Percentiles rank a stretch among this genome's conserved stretches.
phyloP scores from a whole-genome alignment of 768 basidiomycete genomes.

The Suillus brevipes region DNA sequence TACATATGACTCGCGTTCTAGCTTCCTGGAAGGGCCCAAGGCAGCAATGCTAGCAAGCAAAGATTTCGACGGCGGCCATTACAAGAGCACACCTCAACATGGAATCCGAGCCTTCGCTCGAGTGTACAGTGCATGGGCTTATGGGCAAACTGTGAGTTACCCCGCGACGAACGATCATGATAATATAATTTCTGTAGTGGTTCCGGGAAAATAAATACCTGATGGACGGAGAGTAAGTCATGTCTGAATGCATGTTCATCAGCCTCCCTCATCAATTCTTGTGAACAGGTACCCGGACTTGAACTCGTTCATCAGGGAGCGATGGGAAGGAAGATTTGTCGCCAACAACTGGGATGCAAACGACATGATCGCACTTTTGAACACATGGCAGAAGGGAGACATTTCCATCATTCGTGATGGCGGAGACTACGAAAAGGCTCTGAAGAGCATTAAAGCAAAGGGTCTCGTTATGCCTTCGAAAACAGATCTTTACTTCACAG shows the following conservation, averaged over 20 bases:
- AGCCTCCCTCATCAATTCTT: background rate
- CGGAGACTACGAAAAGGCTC: conserved; percentile 43
- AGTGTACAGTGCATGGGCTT: conserved; percentile 60
- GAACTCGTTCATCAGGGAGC: conserved; percentile 48
- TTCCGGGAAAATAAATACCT: conserved; percentile 51
- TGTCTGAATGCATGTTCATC: background rate
- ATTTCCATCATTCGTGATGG: conserved; percentile 46
- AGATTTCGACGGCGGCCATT: conserved; percentile 56
- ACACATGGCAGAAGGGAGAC: conserved; percentile 56
- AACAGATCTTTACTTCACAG: conserved; percentile 62
- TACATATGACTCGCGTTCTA: conserved; percentile 21
- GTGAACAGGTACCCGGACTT: conserved; percentile 46
- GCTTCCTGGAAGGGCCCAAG: conserved; percentile 62
- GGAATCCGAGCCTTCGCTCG: conserved; percentile 58
- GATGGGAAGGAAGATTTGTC: conserved; percentile 47
- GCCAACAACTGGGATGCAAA: conserved; percentile 54
- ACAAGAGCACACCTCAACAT: conserved; percentile 45
- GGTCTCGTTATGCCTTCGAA: conserved; percentile 61
- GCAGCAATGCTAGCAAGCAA: conserved; percentile 53
- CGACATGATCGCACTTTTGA: conserved; percentile 49
- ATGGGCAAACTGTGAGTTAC: conserved; percentile 51
- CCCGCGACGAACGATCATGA: background rate
- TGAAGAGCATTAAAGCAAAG: conserved; percentile 48
- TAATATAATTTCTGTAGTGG: conserved; percentile 41
- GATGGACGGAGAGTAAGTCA: conserved; percentile 40